Conservation (phyloP, 2,329 filamentous ascomycete species). For the Chaetomiaceae sp. region DNA sequence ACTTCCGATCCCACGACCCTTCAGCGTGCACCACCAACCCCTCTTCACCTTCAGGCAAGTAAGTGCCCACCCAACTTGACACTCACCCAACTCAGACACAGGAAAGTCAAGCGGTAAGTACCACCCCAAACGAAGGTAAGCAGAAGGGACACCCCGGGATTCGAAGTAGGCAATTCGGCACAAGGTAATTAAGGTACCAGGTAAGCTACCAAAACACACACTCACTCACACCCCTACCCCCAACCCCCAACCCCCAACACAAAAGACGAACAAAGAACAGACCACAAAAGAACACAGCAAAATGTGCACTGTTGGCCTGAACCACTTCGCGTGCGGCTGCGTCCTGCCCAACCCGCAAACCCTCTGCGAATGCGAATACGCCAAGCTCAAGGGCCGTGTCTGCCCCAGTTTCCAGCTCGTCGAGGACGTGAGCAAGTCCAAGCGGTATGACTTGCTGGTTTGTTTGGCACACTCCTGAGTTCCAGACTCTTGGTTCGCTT, state of each 20-base stretch:
- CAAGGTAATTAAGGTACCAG: too few relatives aligned
- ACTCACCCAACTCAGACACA: too few relatives aligned
- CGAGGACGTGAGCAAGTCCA: conserved; percentile 4
- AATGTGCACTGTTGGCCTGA: conserved; percentile 16
- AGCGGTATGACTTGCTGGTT: background rate
- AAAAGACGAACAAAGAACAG: background rate
- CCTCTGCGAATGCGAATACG: conserved; percentile 9
- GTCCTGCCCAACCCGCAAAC: background rate
- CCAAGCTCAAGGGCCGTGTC: conserved; percentile 7
- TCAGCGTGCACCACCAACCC: background rate
- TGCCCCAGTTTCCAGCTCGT: conserved; percentile 14
- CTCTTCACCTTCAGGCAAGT: background rate
- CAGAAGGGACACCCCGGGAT: too few relatives aligned
- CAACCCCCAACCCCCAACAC: background rate
- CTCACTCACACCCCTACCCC: too few relatives aligned
- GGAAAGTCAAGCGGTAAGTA: too few relatives aligned
- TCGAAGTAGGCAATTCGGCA: too few relatives aligned
- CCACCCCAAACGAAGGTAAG: too few relatives aligned
- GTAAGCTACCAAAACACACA: background rate
- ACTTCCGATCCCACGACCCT: background rate
- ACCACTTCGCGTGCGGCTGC: conserved; percentile 16
- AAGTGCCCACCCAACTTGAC: too few relatives aligned
- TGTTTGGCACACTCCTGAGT: conserved; percentile 11
- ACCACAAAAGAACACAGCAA: background rate
- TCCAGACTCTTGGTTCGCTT: too few relatives aligned